Percentiles rank a stretch among this genome's conserved stretches.
Conservation (phyloP, 2,329 filamentous ascomycete genomes). For the Blastomyces gilchristii region DNA sequence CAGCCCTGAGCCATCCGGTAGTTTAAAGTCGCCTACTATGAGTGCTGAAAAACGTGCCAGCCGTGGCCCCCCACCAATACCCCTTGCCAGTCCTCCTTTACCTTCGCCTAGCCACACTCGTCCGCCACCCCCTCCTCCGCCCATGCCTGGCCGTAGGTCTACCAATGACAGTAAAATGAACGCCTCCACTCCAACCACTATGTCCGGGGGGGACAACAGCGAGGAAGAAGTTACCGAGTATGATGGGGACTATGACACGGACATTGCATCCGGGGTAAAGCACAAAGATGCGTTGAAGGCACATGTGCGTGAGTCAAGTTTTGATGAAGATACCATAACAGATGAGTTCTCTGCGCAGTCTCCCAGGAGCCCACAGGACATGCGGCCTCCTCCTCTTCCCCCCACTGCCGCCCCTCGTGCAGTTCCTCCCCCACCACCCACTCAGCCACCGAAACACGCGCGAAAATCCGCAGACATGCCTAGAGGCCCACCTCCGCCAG, state of each 20-base stretch:
- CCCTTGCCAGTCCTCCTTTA: constrained; percentile 31
- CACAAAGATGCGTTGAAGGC: constrained; percentile 88
- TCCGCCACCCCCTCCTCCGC: constrained; percentile 53
- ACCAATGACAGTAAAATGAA: constrained; percentile 45
- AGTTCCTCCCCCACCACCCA: constrained; percentile 56
- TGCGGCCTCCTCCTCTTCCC: constrained; percentile 45
- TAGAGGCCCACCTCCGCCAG: constrained; percentile 57
- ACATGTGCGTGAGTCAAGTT: constrained; percentile 64
- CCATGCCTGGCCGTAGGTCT: constrained; percentile 48
- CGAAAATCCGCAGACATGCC: constrained; percentile 62
- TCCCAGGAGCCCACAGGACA: constrained; percentile 32
- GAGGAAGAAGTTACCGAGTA: constrained; percentile 84
- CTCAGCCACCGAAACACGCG: constrained; percentile 46
- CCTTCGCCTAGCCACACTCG: constrained; percentile 44
- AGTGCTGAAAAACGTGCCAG: constrained; percentile 34
- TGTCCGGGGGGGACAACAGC: constrained; percentile 48
- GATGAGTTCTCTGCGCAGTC: constrained; percentile 46
- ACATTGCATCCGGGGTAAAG: constrained; percentile 86
- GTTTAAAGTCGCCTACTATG: constrained; percentile 23
- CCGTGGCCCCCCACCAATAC: constrained; percentile 32
- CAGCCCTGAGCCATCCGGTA: not conserved
- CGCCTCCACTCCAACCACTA: constrained; percentile 35
- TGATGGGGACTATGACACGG: constrained; percentile 95
- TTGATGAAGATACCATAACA: constrained; percentile 55
- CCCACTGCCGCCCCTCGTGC: constrained; percentile 45